phyloP scores from a whole-genome alignment of 2,329 filamentous ascomycete genomes.

The Stagonosporopsis rhizophila region DNA sequence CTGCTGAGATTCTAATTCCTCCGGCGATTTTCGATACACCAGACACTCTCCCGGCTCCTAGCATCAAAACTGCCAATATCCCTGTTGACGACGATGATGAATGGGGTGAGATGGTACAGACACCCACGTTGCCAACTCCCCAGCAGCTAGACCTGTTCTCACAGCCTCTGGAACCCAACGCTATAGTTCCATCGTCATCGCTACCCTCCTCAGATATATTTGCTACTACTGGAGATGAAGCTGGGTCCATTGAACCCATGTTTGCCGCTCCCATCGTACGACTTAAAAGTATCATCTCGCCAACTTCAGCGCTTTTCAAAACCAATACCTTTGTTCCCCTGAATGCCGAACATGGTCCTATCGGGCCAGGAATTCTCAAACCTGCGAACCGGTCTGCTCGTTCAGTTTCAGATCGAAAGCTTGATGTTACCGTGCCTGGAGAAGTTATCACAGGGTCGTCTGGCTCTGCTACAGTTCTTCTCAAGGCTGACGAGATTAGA shows the following conservation, averaged over 20 bases:
- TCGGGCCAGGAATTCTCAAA: slow-evolving; percentile 41
- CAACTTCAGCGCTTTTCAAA: slow-evolving; percentile 44
- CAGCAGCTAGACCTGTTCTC: slow-evolving; percentile 22
- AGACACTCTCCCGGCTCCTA: slow-evolving; percentile 20
- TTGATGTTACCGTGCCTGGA: not conserved
- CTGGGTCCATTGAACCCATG: slow-evolving; percentile 27
- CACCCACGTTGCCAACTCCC: slow-evolving; percentile 36
- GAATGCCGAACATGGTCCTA: slow-evolving; percentile 34
- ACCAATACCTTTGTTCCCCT: slow-evolving; percentile 38
- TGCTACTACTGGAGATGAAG: slow-evolving; percentile 15
- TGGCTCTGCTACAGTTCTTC: not conserved
- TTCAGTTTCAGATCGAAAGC: slow-evolving; percentile 19
- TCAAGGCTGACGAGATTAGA: not conserved
- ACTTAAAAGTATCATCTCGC: slow-evolving; percentile 42
- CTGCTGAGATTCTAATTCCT: slow-evolving; percentile 20
- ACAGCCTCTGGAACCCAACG: slow-evolving; percentile 15
- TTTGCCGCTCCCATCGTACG: slow-evolving; percentile 42
- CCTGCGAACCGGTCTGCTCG: slow-evolving; percentile 24
- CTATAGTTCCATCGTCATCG: slow-evolving; percentile 18
- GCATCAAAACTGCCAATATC: slow-evolving; percentile 1
- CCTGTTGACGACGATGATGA: slow-evolving; percentile 46
- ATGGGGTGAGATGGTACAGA: slow-evolving; percentile 52
- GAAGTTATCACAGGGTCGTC: not conserved
- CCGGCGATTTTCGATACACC: slow-evolving; percentile 25
- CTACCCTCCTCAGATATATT: slow-evolving; percentile 21